phyloP scores from a whole-genome alignment of 179 eudicot species.

The Patellifolia procumbens region DNA sequence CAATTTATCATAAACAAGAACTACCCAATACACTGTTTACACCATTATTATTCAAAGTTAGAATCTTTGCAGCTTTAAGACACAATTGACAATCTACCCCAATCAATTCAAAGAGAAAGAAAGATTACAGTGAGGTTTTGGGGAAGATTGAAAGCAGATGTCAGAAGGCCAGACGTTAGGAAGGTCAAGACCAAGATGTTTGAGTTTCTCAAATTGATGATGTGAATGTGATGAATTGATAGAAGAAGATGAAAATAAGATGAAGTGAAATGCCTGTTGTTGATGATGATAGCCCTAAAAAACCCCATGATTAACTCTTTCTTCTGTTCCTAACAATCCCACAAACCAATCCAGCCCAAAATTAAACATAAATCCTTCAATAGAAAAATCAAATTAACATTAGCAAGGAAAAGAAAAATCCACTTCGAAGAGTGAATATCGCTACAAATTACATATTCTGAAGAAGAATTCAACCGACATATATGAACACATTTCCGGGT shows the following conservation, averaged over 20 bases:
- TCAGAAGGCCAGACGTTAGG: conserved; percentile 33
- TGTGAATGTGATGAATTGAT: conserved; percentile 15
- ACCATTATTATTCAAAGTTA: background rate
- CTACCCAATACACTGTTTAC: background rate
- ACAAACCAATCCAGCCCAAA: too few species aligned
- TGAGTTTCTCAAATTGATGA: conserved; percentile 1
- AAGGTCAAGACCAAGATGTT: conserved; percentile 30
- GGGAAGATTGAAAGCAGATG: conserved; percentile 6
- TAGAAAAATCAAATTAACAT: too few species aligned
- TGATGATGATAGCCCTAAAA: conserved; percentile 17
- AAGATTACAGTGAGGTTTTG: conserved; percentile 10
- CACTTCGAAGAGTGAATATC: too few species aligned
- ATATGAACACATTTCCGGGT: too few species aligned
- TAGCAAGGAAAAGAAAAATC: too few species aligned
- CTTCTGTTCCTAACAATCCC: too few species aligned
- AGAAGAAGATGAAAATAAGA: conserved; percentile 13
- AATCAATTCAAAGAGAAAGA: background rate
- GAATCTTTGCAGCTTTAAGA: background rate
- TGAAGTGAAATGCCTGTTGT: background rate
- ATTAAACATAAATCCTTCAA: too few species aligned
- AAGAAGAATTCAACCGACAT: too few species aligned
- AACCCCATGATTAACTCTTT: too few species aligned
- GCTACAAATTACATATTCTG: too few species aligned
- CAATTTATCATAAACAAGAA: background rate
- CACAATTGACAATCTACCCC: background rate